These are phyloP conservation scores for Dendrobium officinale DNA, from an alignment of 106 monocot species.

Conservation along the genomic window DNA sequence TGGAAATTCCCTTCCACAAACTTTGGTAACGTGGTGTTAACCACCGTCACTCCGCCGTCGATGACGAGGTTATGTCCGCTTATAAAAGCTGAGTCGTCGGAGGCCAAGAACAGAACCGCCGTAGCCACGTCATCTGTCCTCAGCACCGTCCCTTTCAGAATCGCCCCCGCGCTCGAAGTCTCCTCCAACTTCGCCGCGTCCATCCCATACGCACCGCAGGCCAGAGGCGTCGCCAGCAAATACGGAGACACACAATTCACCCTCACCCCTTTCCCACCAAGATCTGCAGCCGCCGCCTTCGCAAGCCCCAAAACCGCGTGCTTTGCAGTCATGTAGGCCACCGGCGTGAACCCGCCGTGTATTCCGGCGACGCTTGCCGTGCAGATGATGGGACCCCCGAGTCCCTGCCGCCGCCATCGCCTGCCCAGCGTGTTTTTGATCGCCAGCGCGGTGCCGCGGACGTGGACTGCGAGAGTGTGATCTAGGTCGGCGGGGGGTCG, in stretches of 20 bases:
- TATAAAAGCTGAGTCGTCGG: slow-evolving; percentile 44
- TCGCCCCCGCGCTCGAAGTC: slow-evolving; percentile 5
- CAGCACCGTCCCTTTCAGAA: slow-evolving; percentile 26
- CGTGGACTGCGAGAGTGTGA: background rate
- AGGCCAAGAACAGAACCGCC: slow-evolving; percentile 44
- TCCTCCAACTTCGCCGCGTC: too few species aligned
- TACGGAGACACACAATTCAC: slow-evolving; percentile 8
- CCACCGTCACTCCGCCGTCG: slow-evolving; percentile 24
- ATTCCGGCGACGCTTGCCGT: slow-evolving; percentile 6
- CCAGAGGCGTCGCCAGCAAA: too few species aligned
- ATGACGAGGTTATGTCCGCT: slow-evolving; percentile 65
- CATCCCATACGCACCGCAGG: too few species aligned
- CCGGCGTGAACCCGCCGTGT: slow-evolving; percentile 4
- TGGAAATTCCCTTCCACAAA: too few species aligned
- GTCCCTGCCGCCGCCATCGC: background rate
- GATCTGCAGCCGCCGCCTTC: slow-evolving; percentile 44
- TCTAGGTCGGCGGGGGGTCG: background rate
- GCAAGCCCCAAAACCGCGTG: slow-evolving; percentile 24
- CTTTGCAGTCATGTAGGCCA: slow-evolving; percentile 57
- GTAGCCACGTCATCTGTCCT: slow-evolving; percentile 34
- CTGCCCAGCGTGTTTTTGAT: slow-evolving; percentile 4
- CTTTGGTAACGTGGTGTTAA: too few species aligned
- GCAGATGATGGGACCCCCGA: background rate
- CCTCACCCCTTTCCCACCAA: slow-evolving; percentile 40
- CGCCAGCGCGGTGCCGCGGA: background rate